These are phyloP conservation scores for Fusarium musae DNA, from an alignment of 2,329 filamentous ascomycete genomes.

Conservation along the genomic window DNA sequence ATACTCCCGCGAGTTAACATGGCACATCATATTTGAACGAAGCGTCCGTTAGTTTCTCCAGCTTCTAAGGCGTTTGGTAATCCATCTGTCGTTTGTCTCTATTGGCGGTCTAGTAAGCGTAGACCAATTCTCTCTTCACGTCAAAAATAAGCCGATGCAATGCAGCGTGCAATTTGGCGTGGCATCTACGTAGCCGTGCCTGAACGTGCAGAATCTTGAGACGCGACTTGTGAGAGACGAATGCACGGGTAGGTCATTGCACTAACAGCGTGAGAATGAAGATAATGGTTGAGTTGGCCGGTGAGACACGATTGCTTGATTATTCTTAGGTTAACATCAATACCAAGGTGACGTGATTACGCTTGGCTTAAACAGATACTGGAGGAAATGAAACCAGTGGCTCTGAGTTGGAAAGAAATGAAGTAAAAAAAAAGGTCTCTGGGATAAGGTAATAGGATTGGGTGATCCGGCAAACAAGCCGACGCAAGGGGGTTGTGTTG, in stretches of 20 bases:
- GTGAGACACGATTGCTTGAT: not conserved
- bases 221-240: not conserved
- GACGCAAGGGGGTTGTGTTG: not conserved
- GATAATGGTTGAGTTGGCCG: too few relatives aligned
- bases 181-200: not conserved
- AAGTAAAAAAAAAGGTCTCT: not conserved
- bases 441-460: not conserved
- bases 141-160: not conserved
- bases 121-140: not conserved
- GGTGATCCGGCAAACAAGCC: not conserved
- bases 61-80: too few relatives aligned
- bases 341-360: not conserved
- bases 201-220: not conserved
- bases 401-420: too few relatives aligned
- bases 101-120: not conserved
- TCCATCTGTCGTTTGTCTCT: not conserved
- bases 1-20: not conserved
- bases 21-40: not conserved
- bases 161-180: not conserved
- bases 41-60: rapidly evolving
- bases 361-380: not conserved
- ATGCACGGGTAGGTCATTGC: not conserved
- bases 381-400: too few relatives aligned
- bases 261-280: not conserved
- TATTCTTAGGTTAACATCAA: not conserved